Conservation (phyloP, 2,329 filamentous ascomycete genomes). For the Alternaria ventricosa region DNA sequence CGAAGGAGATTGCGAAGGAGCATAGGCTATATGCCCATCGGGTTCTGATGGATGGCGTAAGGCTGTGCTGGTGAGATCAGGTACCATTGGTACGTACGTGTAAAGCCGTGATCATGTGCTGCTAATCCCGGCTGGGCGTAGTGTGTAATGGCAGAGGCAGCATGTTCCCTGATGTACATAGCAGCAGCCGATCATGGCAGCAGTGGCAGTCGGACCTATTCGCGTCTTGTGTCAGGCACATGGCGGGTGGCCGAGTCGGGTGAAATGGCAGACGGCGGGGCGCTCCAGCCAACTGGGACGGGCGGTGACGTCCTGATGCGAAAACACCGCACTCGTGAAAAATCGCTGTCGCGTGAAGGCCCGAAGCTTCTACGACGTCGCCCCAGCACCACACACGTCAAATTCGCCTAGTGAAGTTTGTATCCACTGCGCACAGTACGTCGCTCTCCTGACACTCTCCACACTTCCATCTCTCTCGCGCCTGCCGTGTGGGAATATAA, state of each 20-base stretch:
- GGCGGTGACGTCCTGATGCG: conserved; percentile 23
- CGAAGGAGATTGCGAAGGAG: background rate
- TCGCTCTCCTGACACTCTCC: background rate
- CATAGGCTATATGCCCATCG: background rate
- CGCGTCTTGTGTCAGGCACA: background rate
- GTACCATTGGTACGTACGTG: background rate
- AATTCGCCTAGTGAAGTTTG: conserved; percentile 2
- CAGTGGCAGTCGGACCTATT: background rate
- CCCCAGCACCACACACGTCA: conserved; percentile 7
- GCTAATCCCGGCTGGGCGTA: background rate
- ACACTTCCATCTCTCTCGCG: background rate
- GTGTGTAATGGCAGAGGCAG: background rate
- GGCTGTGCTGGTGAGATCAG: background rate
- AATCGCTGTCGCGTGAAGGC: conserved; percentile 24
- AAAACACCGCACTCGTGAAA: conserved; percentile 28
- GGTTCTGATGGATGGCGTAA: background rate
- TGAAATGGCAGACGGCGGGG: conserved; percentile 4
- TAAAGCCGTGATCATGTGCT: background rate
- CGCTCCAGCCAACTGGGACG: conserved; percentile 17
- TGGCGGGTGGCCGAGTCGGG: conserved; percentile 1
- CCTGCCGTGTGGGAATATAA: background rate
- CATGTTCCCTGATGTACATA: background rate
- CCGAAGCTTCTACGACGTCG: conserved; percentile 12
- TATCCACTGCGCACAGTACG: conserved; percentile 10
- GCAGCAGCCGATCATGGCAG: background rate